These are phyloP conservation scores for Chondrus crispus DNA, from an alignment of 23 red algal species.

Conservation along the genomic window DNA sequence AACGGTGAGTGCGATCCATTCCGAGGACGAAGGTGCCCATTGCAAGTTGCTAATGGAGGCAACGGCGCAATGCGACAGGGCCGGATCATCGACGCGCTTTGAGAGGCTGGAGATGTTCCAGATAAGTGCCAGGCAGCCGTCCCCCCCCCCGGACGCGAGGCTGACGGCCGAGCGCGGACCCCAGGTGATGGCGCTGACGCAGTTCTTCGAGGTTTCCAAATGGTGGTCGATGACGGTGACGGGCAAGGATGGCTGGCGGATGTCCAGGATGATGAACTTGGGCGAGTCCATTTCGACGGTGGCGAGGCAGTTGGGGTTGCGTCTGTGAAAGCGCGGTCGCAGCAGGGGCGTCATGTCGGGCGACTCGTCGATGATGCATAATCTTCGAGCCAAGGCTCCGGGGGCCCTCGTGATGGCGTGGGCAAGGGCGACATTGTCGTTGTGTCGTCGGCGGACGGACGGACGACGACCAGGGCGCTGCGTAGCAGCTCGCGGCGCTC, in stretches of 20 bases:
- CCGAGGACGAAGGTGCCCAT: conserved; percentile 62
- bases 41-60: conserved; percentile 67
- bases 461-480: too few species aligned
- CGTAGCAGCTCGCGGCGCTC: too few species aligned
- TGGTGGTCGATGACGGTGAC: conserved; percentile 60
- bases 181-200: conserved; percentile 86
- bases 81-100: conserved; percentile 53
- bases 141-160: conserved; percentile 74
- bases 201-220: conserved; percentile 36
- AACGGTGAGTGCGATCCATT: conserved; percentile 64
- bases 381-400: conserved; percentile 79
- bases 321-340: conserved; percentile 79
- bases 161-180: conserved; percentile 71
- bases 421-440: too few species aligned
- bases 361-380: conserved; percentile 91
- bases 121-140: conserved; percentile 69
- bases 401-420: too few species aligned
- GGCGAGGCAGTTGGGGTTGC: conserved; percentile 83
- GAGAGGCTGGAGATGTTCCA: conserved; percentile 89
- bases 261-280: conserved; percentile 78
- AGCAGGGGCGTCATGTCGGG: conserved; percentile 75
- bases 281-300: conserved; percentile 59
- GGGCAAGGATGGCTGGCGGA: conserved; percentile 86
- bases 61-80: conserved; percentile 68
- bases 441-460: too few species aligned